phyloP scores from a whole-genome alignment of 2,329 filamentous ascomycete genomes.

The Plenodomus biglobosus region DNA sequence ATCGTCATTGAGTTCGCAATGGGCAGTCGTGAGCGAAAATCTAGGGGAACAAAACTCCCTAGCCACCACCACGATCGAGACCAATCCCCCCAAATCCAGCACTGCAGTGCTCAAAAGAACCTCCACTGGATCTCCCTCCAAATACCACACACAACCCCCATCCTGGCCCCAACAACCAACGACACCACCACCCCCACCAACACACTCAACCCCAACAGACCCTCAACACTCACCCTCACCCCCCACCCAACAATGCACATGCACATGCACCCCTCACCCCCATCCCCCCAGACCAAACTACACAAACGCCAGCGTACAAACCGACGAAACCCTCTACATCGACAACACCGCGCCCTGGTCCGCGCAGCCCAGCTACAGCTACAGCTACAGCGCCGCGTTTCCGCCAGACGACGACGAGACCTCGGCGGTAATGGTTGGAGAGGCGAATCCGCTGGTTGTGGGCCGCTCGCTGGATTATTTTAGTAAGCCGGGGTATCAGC shows the following conservation, averaged over 20 bases:
- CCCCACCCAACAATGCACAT: conserved; percentile 1
- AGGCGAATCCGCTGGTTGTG: conserved; percentile 26
- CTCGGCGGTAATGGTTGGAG: too few species aligned
- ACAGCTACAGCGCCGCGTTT: conserved; percentile 12
- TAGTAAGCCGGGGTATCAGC: conserved; percentile 35
- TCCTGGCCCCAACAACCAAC: background rate
- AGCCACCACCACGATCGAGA: background rate
- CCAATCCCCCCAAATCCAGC: background rate
- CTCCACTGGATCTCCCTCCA: background rate
- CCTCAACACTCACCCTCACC: background rate
- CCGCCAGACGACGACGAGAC: too few species aligned
- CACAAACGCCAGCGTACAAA: conserved; percentile 28
- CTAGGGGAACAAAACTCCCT: background rate
- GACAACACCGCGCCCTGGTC: conserved; percentile 7
- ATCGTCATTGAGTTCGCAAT: conserved; percentile 6
- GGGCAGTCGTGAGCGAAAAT: background rate
- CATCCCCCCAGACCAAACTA: conserved; percentile 12
- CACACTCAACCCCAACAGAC: background rate
- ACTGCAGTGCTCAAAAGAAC: background rate
- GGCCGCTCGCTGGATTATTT: conserved; percentile 39
- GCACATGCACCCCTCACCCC: conserved; percentile 17
- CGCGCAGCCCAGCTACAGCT: conserved; percentile 17
- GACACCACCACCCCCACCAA: background rate
- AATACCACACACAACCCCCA: background rate
- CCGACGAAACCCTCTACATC: conserved; percentile 16